Conservation (phyloP, 257 asterid genomes). For the Jaltomata sinuosa region DNA sequence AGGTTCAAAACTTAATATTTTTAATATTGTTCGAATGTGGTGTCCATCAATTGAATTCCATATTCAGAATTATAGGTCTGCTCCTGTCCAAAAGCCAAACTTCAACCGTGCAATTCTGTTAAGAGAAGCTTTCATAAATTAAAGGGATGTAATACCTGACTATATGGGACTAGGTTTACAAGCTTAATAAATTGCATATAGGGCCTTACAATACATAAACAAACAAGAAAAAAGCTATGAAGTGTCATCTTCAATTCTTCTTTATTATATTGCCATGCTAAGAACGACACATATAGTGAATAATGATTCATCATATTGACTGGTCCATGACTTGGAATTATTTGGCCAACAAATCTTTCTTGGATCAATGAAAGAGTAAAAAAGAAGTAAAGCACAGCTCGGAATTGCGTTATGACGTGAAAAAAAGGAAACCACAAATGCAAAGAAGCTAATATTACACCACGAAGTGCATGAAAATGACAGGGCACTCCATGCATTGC, state of each 20-base stretch:
- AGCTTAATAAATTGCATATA: background rate
- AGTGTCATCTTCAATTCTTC: background rate
- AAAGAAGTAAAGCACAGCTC: background rate
- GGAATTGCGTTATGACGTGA: background rate
- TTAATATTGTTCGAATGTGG: background rate
- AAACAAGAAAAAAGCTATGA: background rate
- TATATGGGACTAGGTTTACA: background rate
- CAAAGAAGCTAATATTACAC: background rate
- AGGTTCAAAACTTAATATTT: background rate
- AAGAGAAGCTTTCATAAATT: background rate
- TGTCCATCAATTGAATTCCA: background rate
- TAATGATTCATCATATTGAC: background rate
- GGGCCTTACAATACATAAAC: background rate
- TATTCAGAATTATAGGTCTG: background rate
- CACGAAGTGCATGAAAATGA: slow-evolving; percentile 22
- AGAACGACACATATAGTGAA: background rate
- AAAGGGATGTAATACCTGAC: background rate
- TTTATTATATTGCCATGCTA: background rate
- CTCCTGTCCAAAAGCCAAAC: background rate
- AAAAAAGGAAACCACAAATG: too few relatives aligned
- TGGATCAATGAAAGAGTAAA: background rate
- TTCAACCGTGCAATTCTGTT: too few relatives aligned
- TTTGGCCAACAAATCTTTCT: background rate
- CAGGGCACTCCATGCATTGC: slow-evolving; percentile 33
- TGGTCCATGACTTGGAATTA: background rate